Evolutionary conservation across 2,329 filamentous ascomycete genomes (phyloP).

Genomic region (Claviceps purpurea): DNA sequence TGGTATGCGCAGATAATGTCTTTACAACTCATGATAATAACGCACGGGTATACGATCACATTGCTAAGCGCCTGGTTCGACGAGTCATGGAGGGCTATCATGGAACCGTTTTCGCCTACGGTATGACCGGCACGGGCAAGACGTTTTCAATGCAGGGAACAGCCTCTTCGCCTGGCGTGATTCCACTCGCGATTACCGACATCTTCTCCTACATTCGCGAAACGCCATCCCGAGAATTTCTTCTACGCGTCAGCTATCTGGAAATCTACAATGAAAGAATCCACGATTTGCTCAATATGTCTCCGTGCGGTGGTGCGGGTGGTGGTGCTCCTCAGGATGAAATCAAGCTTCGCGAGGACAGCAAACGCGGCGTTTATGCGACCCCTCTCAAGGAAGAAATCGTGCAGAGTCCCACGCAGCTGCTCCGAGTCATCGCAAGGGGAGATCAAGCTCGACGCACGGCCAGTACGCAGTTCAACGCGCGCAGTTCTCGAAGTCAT

Average conservation of each 20-base stretch:
- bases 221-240: constrained; percentile 84
- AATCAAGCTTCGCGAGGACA: constrained; percentile 93
- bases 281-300: constrained; percentile 76
- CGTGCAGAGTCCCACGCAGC: constrained; percentile 91
- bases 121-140: constrained; percentile 97
- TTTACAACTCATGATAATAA: constrained; percentile 93
- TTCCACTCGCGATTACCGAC: constrained; percentile 92
- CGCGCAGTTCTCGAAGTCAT: constrained; percentile 91
- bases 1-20: constrained; percentile 62
- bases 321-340: constrained; percentile 60
- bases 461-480: constrained; percentile 93
- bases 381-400: constrained; percentile 96
- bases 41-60: constrained; percentile 84
- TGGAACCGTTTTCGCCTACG: constrained; percentile 95
- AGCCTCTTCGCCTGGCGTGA: constrained; percentile 86
- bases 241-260: constrained; percentile 90
- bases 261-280: constrained; percentile 99
- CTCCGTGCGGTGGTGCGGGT: constrained; percentile 41
- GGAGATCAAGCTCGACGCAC: constrained; percentile 84
- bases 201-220: constrained; percentile 99
- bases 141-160: constrained; percentile 99
- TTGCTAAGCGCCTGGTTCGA: constrained; percentile 83
- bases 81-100: constrained; percentile 99
- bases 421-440: constrained; percentile 85
- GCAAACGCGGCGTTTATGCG: constrained; percentile 91